phyloP scores from a whole-genome alignment of 805 yeast species.

The Starmerella floricola region DNA sequence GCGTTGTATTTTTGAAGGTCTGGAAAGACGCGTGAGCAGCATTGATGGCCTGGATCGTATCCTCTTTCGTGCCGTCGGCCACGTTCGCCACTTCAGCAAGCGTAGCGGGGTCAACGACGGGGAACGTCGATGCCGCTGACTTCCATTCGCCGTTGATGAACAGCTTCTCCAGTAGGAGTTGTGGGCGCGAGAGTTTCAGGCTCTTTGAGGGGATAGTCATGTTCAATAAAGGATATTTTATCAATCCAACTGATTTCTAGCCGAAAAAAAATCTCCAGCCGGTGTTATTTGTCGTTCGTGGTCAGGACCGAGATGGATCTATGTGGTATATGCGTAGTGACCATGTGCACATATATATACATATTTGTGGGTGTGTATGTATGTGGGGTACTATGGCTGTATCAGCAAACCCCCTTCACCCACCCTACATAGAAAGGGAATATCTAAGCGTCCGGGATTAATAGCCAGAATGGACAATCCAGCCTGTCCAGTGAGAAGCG shows the following conservation, averaged over 20 bases:
- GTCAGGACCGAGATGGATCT: too few species aligned
- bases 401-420: too few species aligned
- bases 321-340: too few species aligned
- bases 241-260: neutral
- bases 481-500: too few species aligned
- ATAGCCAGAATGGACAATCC: too few species aligned
- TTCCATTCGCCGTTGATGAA: conserved; percentile 69
- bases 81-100: conserved; percentile 41
- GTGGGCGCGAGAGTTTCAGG: conserved; percentile 14
- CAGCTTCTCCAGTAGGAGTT: conserved; percentile 28
- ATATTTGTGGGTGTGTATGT: neutral
- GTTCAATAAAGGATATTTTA: neutral
- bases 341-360: too few species aligned
- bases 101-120: conserved; percentile 67
- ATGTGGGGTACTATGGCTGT: too few species aligned
- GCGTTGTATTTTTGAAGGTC: conserved; percentile 41
- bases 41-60: conserved; percentile 41
- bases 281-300: too few species aligned
- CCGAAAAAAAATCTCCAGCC: too few species aligned
- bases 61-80: conserved; percentile 43
- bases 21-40: conserved; percentile 45
- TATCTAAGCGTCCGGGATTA: too few species aligned
- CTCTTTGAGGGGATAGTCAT: conserved; percentile 8
- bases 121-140: conserved; percentile 37
- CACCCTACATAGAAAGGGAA: too few species aligned